Evolutionary conservation across 768 basidiomycete species (phyloP), one percentile per base, ranked within the genome.

Genomic region (Suillus fuscotomentosus): DNA sequence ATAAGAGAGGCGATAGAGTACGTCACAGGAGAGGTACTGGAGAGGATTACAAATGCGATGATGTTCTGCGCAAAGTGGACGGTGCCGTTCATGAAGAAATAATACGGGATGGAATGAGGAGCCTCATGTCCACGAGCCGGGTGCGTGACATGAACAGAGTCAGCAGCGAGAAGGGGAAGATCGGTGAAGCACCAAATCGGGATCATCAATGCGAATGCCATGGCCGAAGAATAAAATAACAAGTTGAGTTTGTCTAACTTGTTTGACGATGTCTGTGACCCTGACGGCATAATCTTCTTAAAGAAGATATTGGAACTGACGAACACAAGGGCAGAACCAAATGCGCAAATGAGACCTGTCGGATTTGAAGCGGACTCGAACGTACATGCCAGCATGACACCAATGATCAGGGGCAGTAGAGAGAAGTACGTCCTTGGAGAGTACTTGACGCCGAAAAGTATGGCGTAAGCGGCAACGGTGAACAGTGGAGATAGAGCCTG

Each of bases 291-390:
- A 67, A 99, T 89, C 81, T 97, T 99, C 80, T 99, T 99, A 85
- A 97, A 98, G 77, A 96, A 97, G 70, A 99, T 99, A 78, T 99
- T 99, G 67, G 95, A 96, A 69, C 91, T 91, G 67, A 99, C 97
- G 75, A 99, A 99, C 68, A 99, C 89, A 64, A 99, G 79, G 38
- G 97, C 97, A 13, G 95, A 97, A 17, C 97, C 97, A 72, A 99
- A 95, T 3, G 97, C 97, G 76, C 93, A 97, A 34, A 97, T 79
- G n/a, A 99, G 78, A 14, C 97, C 97, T 34, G 90, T 78, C 22
- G 85, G 76, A 73, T 95, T 96, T 56, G 95, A 96, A 3, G 88
- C 88, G 1, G 94, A 92, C 64, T 97, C 96, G 73, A 93, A 96
- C 11, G 95, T 94, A 76, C 91, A 97, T 45, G 95, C 96, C 67